Base-by-base conservation (phyloP, 495 filamentous ascomycete species). In the Parathielavia hyrcaniae region DNA sequence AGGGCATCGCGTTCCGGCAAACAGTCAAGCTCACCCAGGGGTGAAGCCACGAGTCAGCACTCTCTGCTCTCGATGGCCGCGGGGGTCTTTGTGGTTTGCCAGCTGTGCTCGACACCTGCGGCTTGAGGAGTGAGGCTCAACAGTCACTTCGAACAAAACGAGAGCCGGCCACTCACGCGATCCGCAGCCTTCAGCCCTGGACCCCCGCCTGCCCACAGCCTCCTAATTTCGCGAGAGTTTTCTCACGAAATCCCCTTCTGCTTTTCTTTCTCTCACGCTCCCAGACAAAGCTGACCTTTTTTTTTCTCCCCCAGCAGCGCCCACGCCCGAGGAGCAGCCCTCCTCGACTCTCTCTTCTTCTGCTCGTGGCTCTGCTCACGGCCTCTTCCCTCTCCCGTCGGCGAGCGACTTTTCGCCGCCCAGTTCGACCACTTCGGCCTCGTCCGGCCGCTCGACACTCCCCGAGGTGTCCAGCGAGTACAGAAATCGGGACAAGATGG, bases 401-500 rank as follows among this genome's bases (percentile, higher is more conserved):
- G 7, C 53, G n/a, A 9, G 23, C 35, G 39, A 36, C 22, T 43
- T n/a, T 2, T 60, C 58, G 45, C 32, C 52, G 16, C 8, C 47
- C 2, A 12, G 23, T 8, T 50, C 55, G 13, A 11, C 16, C 14
- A 34, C 50, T 43, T 48, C 39, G 1, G 5, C 11, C 10, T 36
- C 19, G 4, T 57, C 60, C 49, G 20, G 35, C 35, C n/a, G 49
- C 19, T 52, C 35, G 32, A 19, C 53, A 45, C 53, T 40, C 38
- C 45, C 55, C 41, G 50, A 51, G 22, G 54, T 45, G 35, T 35
- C 48, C 19, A 53, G 53, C 48, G 35, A 45, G 34, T 50, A 41
- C 45, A 32, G 12, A 35, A 19, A 57, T 12, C 53, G 38, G 23
- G 55, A 50, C 26, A 50, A 46, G 16, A 60, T 63, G 53, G 45